Percentiles rank a stretch among this genome's conserved stretches.
Conservation (phyloP, 176 grass and related monocot species). For the Eremochloa ophiuroides region DNA sequence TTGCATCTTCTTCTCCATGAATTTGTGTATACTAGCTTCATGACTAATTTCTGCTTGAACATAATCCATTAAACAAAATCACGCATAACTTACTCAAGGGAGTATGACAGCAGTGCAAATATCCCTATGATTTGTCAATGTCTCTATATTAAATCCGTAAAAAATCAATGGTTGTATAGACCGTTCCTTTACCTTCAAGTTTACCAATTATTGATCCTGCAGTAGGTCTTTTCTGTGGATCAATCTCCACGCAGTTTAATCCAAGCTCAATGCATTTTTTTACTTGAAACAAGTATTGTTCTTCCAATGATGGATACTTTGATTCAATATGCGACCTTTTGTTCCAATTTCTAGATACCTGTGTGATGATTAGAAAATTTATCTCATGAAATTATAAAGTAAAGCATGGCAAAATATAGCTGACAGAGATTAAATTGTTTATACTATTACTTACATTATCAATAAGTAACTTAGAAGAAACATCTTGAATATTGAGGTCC, state of each 20-base stretch:
- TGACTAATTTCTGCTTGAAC: not conserved
- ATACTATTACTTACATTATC: not conserved
- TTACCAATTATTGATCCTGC: not conserved
- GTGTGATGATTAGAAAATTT: not conserved
- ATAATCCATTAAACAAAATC: not conserved
- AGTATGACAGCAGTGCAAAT: not conserved
- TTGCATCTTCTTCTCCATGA: not conserved
- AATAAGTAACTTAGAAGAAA: conserved; percentile 17
- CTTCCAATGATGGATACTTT: conserved; percentile 16
- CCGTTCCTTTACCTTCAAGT: not conserved
- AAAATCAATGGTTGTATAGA: not conserved
- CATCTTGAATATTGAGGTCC: not conserved
- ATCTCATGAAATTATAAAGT: not conserved
- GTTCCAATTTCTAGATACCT: not conserved
- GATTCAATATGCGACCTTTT: not conserved
- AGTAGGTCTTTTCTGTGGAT: conserved; percentile 4
- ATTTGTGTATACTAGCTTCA: not conserved
- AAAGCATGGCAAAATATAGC: not conserved
- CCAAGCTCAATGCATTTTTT: conserved; percentile 23
- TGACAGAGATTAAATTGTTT: not conserved
- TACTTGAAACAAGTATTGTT: not conserved
- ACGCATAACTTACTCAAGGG: not conserved
- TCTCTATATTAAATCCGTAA: not conserved
- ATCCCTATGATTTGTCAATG: not conserved
- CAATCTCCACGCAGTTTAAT: conserved; percentile 5